A percentile compares a stretch with the other conserved stretches of the same genome.
Evolutionary conservation across 768 basidiomycete genomes (phyloP).

Genomic region (Neoboletus magnificus): DNA sequence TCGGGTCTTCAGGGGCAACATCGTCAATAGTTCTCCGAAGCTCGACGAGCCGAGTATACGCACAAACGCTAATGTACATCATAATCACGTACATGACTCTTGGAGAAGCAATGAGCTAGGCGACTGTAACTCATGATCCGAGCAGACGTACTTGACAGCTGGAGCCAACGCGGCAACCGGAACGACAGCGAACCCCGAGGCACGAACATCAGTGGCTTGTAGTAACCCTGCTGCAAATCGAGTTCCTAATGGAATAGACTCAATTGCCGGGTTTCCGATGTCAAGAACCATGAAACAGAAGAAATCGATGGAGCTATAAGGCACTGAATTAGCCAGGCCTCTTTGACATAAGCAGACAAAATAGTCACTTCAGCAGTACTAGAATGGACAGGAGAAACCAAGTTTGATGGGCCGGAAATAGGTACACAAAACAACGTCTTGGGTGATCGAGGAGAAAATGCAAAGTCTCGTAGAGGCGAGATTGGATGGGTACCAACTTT

Average conservation of each 20-base stretch:
- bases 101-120: conserved; percentile 25
- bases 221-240: conserved; percentile 73
- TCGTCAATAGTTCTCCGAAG: neutral
- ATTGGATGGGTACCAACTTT: conserved; percentile 55
- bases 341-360: neutral
- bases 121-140: neutral
- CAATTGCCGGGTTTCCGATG: conserved; percentile 70
- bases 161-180: conserved; percentile 73
- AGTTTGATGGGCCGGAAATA: conserved; percentile 92
- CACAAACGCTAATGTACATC: conserved; percentile 90
- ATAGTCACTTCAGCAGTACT: conserved; percentile 57
- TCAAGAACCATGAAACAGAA: conserved; percentile 87
- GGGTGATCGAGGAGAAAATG: conserved; percentile 95
- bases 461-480: conserved; percentile 71
- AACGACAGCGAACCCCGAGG: conserved; percentile 85
- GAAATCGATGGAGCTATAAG: conserved; percentile 73
- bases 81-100: conserved; percentile 85
- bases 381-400: conserved; percentile 82
- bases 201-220: conserved; percentile 78
- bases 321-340: neutral
- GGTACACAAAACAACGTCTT: conserved; percentile 83
- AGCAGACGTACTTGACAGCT: conserved; percentile 69
- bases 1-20: conserved; percentile 52
- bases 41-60: conserved; percentile 30
- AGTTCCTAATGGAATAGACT: conserved; percentile 63